A percentile compares a stretch with the other conserved stretches of the same genome.
phyloP scores from a whole-genome alignment of 148 eudicot genomes.

The Silene latifolia region DNA sequence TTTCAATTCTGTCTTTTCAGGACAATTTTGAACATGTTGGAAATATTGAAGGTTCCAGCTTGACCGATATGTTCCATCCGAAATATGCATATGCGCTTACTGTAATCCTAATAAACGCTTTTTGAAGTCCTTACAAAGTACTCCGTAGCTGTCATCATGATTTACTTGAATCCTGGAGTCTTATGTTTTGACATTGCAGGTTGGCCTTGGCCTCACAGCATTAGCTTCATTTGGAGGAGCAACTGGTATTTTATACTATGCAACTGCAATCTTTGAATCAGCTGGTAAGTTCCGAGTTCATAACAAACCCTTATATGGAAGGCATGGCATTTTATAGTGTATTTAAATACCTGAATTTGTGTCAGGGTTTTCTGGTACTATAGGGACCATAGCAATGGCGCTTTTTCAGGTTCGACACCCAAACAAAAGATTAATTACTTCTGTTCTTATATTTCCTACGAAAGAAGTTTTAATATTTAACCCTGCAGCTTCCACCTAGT shows the following conservation, averaged over 20 bases:
- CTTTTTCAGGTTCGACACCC: slow-evolving; percentile 44
- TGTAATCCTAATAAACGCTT: slow-evolving; percentile 21
- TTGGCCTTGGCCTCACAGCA: slow-evolving; percentile 56
- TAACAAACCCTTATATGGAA: not conserved
- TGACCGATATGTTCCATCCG: slow-evolving; percentile 26
- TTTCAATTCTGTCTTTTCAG: slow-evolving; percentile 10
- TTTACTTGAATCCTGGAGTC: not conserved
- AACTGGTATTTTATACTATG: slow-evolving; percentile 46
- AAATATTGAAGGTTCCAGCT: slow-evolving; percentile 11
- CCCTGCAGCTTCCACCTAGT: slow-evolving; percentile 38
- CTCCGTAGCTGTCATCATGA: too few relatives aligned
- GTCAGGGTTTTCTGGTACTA: slow-evolving; percentile 49
- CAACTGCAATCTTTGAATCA: slow-evolving; percentile 42
- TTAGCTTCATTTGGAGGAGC: slow-evolving; percentile 47
- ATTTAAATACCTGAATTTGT: not conserved
- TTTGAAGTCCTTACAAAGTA: not conserved
- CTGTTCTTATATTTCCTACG: not conserved
- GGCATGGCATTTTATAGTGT: not conserved
- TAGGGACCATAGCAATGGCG: slow-evolving; percentile 54
- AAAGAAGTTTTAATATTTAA: not conserved
- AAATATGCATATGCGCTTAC: slow-evolving; percentile 40
- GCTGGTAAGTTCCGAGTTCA: slow-evolving; percentile 39
- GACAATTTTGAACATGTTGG: slow-evolving; percentile 21
- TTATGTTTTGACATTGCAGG: slow-evolving; percentile 26
- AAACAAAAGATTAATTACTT: not conserved